Evolutionary conservation across 768 basidiomycete species (phyloP).

Genomic region (Boletus edulis): DNA sequence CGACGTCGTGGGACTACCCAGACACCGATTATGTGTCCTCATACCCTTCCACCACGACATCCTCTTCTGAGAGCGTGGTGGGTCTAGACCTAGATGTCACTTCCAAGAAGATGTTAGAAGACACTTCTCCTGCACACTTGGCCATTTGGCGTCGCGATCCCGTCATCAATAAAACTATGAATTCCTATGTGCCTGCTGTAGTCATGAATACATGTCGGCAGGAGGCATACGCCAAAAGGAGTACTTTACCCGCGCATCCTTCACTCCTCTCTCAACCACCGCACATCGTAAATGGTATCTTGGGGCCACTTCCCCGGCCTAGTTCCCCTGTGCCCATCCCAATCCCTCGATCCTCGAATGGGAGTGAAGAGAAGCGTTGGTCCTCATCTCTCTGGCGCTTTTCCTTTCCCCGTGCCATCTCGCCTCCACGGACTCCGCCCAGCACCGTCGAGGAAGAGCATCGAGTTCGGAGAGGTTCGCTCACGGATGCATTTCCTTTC

Average conservation of each 20-base stretch:
- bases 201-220: slow-evolving; percentile 29
- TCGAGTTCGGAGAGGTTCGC: slow-evolving; percentile 29
- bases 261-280: slow-evolving; percentile 13
- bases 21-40: slow-evolving; percentile 47
- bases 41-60: slow-evolving; percentile 44
- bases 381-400: slow-evolving; percentile 35
- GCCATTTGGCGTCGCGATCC: slow-evolving; percentile 33
- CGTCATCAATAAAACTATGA: slow-evolving; percentile 24
- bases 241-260: slow-evolving; percentile 8
- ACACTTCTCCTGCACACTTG: slow-evolving; percentile 29
- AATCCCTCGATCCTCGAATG: slow-evolving; percentile 27
- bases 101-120: slow-evolving; percentile 31
- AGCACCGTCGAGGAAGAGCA: slow-evolving; percentile 21
- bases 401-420: slow-evolving; percentile 32
- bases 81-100: slow-evolving; percentile 31
- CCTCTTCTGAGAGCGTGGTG: slow-evolving; percentile 34
- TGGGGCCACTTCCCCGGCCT: slow-evolving; percentile 20
- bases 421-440: slow-evolving; percentile 28
- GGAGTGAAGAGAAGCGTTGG: slow-evolving; percentile 34
- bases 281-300: slow-evolving; percentile 7
- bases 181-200: slow-evolving; percentile 22
- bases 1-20: slow-evolving; percentile 44
- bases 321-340: slow-evolving; percentile 31
- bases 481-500: slow-evolving; percentile 47
- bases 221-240: slow-evolving; percentile 14